Evolutionary conservation across 2,329 filamentous ascomycete genomes (phyloP), one percentile per base, ranked within the genome.

Genomic region (Remersonia thermophila): DNA sequence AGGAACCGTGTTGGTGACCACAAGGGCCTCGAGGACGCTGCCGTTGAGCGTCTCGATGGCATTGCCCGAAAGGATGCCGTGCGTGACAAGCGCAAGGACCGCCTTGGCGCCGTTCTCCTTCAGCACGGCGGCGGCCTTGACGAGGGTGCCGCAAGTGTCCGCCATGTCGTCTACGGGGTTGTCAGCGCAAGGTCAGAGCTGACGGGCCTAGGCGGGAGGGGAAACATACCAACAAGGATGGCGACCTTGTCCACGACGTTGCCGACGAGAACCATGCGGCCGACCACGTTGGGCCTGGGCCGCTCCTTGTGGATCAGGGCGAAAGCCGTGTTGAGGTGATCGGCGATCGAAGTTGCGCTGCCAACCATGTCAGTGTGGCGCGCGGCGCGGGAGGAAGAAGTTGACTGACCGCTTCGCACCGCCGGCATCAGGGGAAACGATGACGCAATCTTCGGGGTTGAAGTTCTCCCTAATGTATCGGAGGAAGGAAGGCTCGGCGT

Each of bases 301-400:
- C 87, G 83, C 62, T 95, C 89, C 66, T 96, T 95, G 71, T 95
- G 87, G 49, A 96, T 96, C 37, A 96, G 74, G 7, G 89, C 89
- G 58, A 96, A 95, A 42, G 79, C 80, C 32, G 87, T 76, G 54
- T 94, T 86, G 42, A 96, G 73, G 33, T 84, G 80, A 59, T 95
- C 89, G 39, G 89, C 89, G 47, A 96, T 93, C 10, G 82, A 85
- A 7, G 89, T 94, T 28, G 87, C 89, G 59, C 46, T 47, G 17
- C 4, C 3, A 23, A 16, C 4, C 12, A 4, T 10, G 38, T 48
- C 29, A 46, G 45, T 8, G 3, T 15, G 3, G 20, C 12, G 4
- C n/a, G 13, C 12, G 4, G 5, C 5, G 20, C 5, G 5, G 9
- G 20, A 23, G 20, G 9, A 23, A 23, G 5, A 23, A 23, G 28